Evolutionary conservation across 768 basidiomycete species (phyloP), one percentile per base, ranked within the genome.

Genomic region (Chiua virens): DNA sequence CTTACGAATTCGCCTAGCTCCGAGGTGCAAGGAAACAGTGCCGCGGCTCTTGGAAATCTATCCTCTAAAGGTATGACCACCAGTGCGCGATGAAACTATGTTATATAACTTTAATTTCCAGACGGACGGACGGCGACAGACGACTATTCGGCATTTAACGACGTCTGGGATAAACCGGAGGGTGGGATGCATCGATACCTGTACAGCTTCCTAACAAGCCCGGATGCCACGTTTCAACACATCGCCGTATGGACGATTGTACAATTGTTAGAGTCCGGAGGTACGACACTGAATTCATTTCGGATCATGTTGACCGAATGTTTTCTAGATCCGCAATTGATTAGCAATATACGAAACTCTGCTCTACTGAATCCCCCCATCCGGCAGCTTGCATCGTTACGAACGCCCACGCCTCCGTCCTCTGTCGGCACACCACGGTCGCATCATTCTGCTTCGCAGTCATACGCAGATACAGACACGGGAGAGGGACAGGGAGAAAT

Each of bases 201-300:
- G 39, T 87, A 92, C 66, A 83, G 92, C 40, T 99, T 99, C 83
- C 72, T 99, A 60, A 91, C 84, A 37, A 95, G 91, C 64, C 76
- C 89, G 7, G 97, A 99, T 64, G 87, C 92, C 14, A 99, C 97
- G 1, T 99, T 99, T 86, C 95, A 98, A 69, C 97, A 99, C 66
- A 99, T 98, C 56, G 97, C 97, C 30, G 94, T 99, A 39, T 99
- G 97, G 97, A 98, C 97, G 0, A 95, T 98, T 58, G 95, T 98
- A 22, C 97, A 99, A 66, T 74, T 99, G 20, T 78, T 99, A 23
- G 97, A 99, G 68, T 96, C 96, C n/a, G 90, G 92, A 54, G 91
- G 89, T 90, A 57, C 38, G 75, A 58, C 2, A 1, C 18, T 8
- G 21, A 41, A 22, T 27, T 23, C n/a, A 15, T 39, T 25, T 41